Percentiles rank a stretch among this genome's conserved stretches.
Conservation (phyloP, 305 asterid genomes). For the Fraxinus velutina region DNA sequence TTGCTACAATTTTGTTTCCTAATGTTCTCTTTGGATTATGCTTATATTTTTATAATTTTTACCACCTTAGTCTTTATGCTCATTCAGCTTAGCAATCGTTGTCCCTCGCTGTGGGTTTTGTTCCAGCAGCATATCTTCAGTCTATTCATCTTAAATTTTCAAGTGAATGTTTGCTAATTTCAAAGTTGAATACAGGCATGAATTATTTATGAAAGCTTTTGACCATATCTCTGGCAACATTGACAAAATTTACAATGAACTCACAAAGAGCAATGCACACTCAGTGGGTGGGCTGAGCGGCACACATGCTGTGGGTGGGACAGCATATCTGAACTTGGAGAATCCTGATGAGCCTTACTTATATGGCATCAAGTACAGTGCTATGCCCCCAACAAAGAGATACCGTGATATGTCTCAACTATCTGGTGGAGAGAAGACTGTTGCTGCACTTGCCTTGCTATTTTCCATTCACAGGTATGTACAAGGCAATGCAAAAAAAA, state of each 20-base stretch:
- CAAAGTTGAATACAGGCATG: constrained; percentile 51
- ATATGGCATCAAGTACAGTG: constrained; percentile 88
- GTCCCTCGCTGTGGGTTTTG: neutral
- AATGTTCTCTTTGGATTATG: neutral
- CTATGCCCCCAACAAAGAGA: constrained; percentile 98
- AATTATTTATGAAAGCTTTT: constrained; percentile 76
- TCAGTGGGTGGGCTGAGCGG: constrained; percentile 55
- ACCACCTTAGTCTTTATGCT: constrained; percentile 5
- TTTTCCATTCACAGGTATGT: constrained; percentile 88
- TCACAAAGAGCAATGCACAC: constrained; percentile 59
- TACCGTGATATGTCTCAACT: constrained; percentile 94
- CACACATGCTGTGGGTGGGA: constrained; percentile 71
- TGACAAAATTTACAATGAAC: constrained; percentile 66
- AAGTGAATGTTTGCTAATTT: constrained; percentile 19
- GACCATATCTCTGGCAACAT: constrained; percentile 74
- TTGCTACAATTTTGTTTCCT: neutral
- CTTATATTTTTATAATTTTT: constrained; percentile 5
- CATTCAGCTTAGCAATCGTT: constrained; percentile 2
- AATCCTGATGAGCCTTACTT: constrained; percentile 89
- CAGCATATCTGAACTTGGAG: constrained; percentile 64
- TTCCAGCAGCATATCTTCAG: constrained; percentile 6
- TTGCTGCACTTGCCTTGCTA: constrained; percentile 96
- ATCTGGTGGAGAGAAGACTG: constrained; percentile 98
- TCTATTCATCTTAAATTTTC: constrained; percentile 10
- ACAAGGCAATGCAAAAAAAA: neutral